phyloP scores from a whole-genome alignment of 2,329 filamentous ascomycete genomes.

The Golovinomyces cichoracearum region DNA sequence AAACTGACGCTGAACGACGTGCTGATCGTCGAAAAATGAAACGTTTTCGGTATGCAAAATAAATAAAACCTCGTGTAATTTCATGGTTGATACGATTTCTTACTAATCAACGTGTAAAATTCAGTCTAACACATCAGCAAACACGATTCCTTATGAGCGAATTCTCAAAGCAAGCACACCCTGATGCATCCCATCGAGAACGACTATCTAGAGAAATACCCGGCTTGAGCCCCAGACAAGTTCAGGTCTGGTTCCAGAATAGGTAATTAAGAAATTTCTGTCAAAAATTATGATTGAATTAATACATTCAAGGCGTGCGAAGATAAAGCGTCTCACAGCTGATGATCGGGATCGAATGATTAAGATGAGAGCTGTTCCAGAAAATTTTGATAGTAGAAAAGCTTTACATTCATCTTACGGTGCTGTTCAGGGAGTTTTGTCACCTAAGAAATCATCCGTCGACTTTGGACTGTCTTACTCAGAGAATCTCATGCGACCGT shows the following conservation, averaged over 20 bases:
- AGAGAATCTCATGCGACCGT: constrained; percentile 30
- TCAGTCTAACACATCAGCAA: constrained; percentile 76
- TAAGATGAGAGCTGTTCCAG: constrained; percentile 44
- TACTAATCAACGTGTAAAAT: constrained; percentile 15
- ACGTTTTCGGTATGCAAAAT: constrained; percentile 41
- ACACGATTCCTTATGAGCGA: constrained; percentile 96
- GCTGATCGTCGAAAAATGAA: constrained; percentile 44
- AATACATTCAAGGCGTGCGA: constrained; percentile 29
- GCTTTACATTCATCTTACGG: constrained; percentile 42
- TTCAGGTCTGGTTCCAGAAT: constrained; percentile 98
- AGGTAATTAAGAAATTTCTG: constrained; percentile 29
- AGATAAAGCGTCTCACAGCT: constrained; percentile 44
- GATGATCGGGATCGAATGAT: constrained; percentile 47
- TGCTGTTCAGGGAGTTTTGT: constrained; percentile 18
- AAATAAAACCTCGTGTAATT: too few species aligned
- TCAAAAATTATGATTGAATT: background rate
- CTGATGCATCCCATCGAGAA: constrained; percentile 73
- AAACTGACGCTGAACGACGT: constrained; percentile 29
- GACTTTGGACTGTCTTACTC: constrained; percentile 22
- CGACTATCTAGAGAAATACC: constrained; percentile 72
- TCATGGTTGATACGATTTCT: too few species aligned
- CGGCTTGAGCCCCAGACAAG: constrained; percentile 69
- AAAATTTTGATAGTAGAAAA: constrained; percentile 44
- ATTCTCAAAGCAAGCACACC: constrained; percentile 81
- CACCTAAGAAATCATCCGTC: constrained; percentile 14